Base-by-base conservation (phyloP, 2,329 filamentous ascomycete species). In the Leptoxyphium fumago region DNA sequence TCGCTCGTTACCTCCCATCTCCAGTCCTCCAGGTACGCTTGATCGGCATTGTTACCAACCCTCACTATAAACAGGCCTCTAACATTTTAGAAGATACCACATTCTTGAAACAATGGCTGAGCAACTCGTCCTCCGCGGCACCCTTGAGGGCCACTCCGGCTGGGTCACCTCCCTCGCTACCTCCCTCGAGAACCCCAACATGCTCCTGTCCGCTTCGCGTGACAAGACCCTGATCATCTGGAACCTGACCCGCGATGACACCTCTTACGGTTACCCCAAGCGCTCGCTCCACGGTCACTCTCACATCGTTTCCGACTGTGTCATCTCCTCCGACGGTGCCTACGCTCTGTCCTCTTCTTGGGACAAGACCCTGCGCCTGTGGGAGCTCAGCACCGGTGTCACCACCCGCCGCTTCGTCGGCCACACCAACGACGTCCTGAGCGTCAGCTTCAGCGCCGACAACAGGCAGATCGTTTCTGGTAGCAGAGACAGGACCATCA, bases 141-240 rank as follows among this genome's bases (percentile, higher is more conserved):
- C 63, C 55, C 61, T 67, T 43, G 63, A 65, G 82, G 89, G 89
- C 81, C 89, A 96, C 82, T 91, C 84, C 78, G 89, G 89, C 79
- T 96, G 89, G 89, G 89, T 96, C 75, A 96, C 89, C 73, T 87
- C 80, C 75, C 78, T 96, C 73, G 89, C 89, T 63, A 96, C 89
- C 70, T 95, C 89, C 63, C 83, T 95, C 74, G 89, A 96, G 83
- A 95, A 95, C 84, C 91, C 91, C 66, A 96, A 98, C 80, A 96
- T 98, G 89, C 88, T 98, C 69, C 81, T 98, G 64, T 98, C 91
- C 59, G 89, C 77, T 65, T 86, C 80, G 68, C 87, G 91, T 74
- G 91, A 98, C 80, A 95, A 96, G 84, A 85, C 84, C 60, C 77
- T 98, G 69, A 98, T 98, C 76, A 94, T 98, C 80, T 98, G 91